Evolutionary conservation across 495 filamentous ascomycete genomes (phyloP).

Genomic region (Delitschia confertaspora): DNA sequence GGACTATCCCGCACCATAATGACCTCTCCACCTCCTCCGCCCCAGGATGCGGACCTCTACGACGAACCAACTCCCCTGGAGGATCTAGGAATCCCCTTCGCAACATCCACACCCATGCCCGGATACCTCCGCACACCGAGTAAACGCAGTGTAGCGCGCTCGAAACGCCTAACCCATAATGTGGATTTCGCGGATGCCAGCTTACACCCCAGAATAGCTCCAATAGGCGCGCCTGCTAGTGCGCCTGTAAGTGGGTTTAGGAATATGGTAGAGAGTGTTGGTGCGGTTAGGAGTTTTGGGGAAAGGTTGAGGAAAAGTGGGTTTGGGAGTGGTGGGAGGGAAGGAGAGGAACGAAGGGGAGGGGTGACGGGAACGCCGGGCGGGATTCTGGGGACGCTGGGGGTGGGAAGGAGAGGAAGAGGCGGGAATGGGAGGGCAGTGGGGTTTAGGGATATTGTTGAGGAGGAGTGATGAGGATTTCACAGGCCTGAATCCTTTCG

Average conservation of each 20-base stretch:
- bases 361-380: no score
- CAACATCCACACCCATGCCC: constrained; percentile 17
- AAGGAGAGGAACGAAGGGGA: constrained; percentile 1
- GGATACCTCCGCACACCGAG: constrained; percentile 30
- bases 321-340: constrained; percentile 4
- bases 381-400: no score
- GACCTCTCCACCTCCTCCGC: not conserved
- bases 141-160: constrained; percentile 17
- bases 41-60: not conserved
- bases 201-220: constrained; percentile 1
- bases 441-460: constrained; percentile 13
- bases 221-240: constrained; percentile 10
- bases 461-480: constrained; percentile 1
- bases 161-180: no score
- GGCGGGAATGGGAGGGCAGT: no score
- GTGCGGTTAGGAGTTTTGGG: constrained; percentile 32
- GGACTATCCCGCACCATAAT: not conserved
- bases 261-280: not conserved
- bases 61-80: not conserved
- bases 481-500: no score
- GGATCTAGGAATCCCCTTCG: constrained; percentile 6
- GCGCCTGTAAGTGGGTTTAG: not conserved
- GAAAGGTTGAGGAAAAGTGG: constrained; percentile 29
- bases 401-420: no score
- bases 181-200: constrained; percentile 5